Evolutionary conservation across 179 eudicot species (phyloP), one percentile per base, ranked within the genome.

Genomic region (Patellifolia procumbens): DNA sequence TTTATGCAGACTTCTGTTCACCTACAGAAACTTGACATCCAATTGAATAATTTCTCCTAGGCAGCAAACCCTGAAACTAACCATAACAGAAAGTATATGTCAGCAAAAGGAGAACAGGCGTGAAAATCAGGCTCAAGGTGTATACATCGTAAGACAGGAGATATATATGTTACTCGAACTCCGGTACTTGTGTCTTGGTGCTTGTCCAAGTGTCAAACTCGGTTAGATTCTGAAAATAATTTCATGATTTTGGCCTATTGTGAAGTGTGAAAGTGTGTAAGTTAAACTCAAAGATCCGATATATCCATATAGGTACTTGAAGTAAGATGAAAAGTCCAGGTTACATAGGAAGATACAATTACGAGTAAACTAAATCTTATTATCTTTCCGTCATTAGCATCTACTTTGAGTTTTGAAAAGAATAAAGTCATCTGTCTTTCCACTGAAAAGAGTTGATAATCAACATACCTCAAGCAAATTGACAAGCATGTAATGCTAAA

Each of bases 1-100:
- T 45, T 61, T 19, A 70, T 75, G 75, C 79, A 75, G 83, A 79
- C 43, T 59, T 70, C 13, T 72, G 56, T 66, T 68, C 82, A 68
- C 69, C 78, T 74, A 68, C 82, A 45, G 69, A 75, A 80, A 80
- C 83, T 80, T 63, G 56, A 74, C 76, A 42, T 75, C 74, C 76
- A 75, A 75, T 51, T 75, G 83, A 80, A 80, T 75, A 63, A 37
- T 52, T 43, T 58, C 61, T 75, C 83, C 79, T 75, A 75, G 59
- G 75, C 79, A 61, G 67, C 79, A 70, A 80, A 60, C 72, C 79
- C 83, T 80, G 83, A 63, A 75, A 61, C 39, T 62, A 62, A 46
- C 34, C 59, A 12, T 42, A 39, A 68, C 20, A 62, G 28, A 52
- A 26, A 56, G 43, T 35, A 70, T 31, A 65, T 16, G 72, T 56